These are phyloP conservation scores for Phytomonas sp. DNA, from an alignment of 208 protist species.

Conservation along the genomic window DNA sequence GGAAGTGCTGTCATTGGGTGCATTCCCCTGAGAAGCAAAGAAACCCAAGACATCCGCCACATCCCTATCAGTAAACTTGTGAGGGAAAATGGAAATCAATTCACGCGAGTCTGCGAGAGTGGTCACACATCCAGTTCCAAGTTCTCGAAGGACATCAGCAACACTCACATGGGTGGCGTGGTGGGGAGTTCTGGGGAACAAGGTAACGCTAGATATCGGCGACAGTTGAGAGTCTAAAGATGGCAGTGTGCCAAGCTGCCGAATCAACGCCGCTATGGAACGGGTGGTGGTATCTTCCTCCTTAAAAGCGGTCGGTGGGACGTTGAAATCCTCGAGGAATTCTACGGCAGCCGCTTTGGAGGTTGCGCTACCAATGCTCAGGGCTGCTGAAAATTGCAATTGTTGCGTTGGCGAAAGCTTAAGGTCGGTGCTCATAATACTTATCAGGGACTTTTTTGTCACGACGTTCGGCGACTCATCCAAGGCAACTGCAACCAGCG, in stretches of 20 bases:
- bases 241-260: slow-evolving; percentile 39
- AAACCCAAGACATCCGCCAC: slow-evolving; percentile 81
- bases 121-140: slow-evolving; percentile 78
- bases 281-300: slow-evolving; percentile 57
- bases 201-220: slow-evolving; percentile 13
- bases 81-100: slow-evolving; percentile 73
- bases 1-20: slow-evolving; percentile 55
- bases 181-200: neutral
- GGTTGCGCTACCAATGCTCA: slow-evolving; percentile 36
- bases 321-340: slow-evolving; percentile 48
- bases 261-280: slow-evolving; percentile 41
- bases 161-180: slow-evolving; percentile 51
- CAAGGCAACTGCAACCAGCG: slow-evolving; percentile 28
- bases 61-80: slow-evolving; percentile 62
- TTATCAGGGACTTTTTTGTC: slow-evolving; percentile 39
- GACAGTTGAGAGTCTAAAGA: slow-evolving; percentile 47
- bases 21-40: slow-evolving; percentile 70
- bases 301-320: slow-evolving; percentile 32
- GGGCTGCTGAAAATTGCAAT: slow-evolving; percentile 66
- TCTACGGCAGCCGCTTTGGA: slow-evolving; percentile 51
- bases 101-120: slow-evolving; percentile 72
- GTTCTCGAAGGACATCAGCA: slow-evolving; percentile 66
- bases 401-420: slow-evolving; percentile 60
- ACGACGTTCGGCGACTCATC: slow-evolving; percentile 15
- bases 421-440: slow-evolving; percentile 46